Evolutionary conservation across 2,329 filamentous ascomycete genomes (phyloP), one percentile per base, ranked within the genome.

Genomic region (Dothistroma pini): DNA sequence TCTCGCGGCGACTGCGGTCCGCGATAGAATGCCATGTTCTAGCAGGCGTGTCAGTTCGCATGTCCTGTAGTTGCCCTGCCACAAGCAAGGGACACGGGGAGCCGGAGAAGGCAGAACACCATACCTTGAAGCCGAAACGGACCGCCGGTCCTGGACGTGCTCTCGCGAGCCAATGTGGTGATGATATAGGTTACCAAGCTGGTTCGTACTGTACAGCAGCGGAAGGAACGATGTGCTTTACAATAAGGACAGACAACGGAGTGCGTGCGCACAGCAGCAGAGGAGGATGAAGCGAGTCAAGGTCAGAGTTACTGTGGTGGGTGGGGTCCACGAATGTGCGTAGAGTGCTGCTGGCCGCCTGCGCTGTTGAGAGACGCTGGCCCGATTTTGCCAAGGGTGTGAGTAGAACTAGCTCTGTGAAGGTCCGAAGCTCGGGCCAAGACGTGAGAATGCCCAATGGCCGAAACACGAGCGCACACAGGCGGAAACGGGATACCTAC

Each of bases 1-100:
- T 88, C 89, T 70, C 87, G 86, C 59, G 90, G 86, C 69, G 90
- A 90, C 77, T 89, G 87, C 77, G 92, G 88, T 73, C 84, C 84
- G 70, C 88, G 87, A 78, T 89, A 84, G 77, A 84, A 89, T 68
- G 86, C 84, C 87, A 89, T 89, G 68, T 66, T 55, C 32, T 52
- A 35, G 11, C 25, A 21, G 19, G 47, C 32, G 53, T 29, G 25
- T 66, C 59, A 66, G 64, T 53, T 52, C 34, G 54, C 35, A 41
- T 55, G 31, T 35, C 31, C 19, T n/a, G 22, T 49, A 51, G 19
- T 21, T 11, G 21, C 29, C 21, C 12, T 31, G 35, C 31, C 12
- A 55, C 31, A 49, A 35, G 22, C 21, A 35, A 11, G 31, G 54
- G 32, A 51, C 35, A 52, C 57, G 51, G 21, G 57, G 35, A 47